Evolutionary conservation across 139 green algal genomes (phyloP).

Genomic region (Monoraphidium neglectum): DNA sequence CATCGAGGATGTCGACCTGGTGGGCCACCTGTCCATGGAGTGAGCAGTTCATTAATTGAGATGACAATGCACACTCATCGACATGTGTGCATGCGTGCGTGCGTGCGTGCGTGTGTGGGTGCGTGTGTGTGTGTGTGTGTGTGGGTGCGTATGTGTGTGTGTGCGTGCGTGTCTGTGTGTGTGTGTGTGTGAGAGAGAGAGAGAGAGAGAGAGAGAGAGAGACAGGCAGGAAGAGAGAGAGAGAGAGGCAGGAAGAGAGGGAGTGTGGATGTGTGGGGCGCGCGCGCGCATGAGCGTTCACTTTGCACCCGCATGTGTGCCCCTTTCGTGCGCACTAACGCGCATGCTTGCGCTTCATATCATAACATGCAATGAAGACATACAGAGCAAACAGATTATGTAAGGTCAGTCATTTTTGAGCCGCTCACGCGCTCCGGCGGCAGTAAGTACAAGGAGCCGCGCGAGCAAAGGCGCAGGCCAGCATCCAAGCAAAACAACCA

Average conservation of each 20-base stretch:
- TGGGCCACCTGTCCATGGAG: constrained; percentile 39
- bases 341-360: not conserved
- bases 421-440: not conserved
- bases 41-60: not conserved
- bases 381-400: not conserved
- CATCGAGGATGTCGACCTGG: constrained; percentile 54
- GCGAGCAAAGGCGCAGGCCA: not conserved
- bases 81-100: not conserved
- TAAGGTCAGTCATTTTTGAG: not conserved
- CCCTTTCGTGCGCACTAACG: not conserved
- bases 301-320: not conserved
- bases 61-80: not conserved
- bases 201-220: no score
- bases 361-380: not conserved
- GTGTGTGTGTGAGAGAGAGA: no score
- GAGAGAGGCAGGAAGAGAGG: no score
- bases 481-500: not conserved
- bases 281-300: no score
- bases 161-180: not conserved
- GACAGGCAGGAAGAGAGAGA: no score
- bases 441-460: no score
- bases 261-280: no score
- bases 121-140: not conserved
- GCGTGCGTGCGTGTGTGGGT: not conserved
- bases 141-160: not conserved